Conservation (phyloP, 768 basidiomycete genomes). For the Tephrocybe rancida region DNA sequence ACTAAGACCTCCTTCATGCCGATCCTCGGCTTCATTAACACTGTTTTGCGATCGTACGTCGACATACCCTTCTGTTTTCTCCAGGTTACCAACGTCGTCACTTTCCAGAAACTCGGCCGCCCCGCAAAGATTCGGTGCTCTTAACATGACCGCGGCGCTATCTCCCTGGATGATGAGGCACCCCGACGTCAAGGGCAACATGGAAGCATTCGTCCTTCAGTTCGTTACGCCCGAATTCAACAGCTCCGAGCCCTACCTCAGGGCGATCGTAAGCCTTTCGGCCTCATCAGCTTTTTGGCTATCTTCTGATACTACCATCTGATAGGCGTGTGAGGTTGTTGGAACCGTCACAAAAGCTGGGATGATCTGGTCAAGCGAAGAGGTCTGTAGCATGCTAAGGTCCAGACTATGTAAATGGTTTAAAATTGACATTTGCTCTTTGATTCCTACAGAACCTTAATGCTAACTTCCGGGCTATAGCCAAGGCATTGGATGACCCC, state of each 20-base stretch:
- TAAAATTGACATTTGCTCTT: not conserved
- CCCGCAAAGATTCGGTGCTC: slow-evolving; percentile 78
- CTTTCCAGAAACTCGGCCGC: slow-evolving; percentile 43
- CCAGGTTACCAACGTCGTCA: not conserved
- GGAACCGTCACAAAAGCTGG: slow-evolving; percentile 72
- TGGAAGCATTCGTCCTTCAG: slow-evolving; percentile 77
- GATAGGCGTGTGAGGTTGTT: slow-evolving; percentile 79
- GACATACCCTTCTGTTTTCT: not conserved
- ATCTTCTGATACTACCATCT: slow-evolving; percentile 5
- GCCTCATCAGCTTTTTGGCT: slow-evolving; percentile 1
- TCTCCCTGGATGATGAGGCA: slow-evolving; percentile 83
- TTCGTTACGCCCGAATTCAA: slow-evolving; percentile 77
- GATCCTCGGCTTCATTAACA: slow-evolving; percentile 77
- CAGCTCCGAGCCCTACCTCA: slow-evolving; percentile 68
- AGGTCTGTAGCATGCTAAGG: slow-evolving; percentile 39
- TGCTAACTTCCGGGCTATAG: slow-evolving; percentile 64
- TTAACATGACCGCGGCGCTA: slow-evolving; percentile 80
- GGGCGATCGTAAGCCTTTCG: slow-evolving; percentile 63
- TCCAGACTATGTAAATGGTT: not conserved
- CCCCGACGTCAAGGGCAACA: slow-evolving; percentile 72
- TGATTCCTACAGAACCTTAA: slow-evolving; percentile 56
- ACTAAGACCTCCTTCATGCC: slow-evolving; percentile 84
- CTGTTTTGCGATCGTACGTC: slow-evolving; percentile 66
- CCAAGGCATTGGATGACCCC: slow-evolving; percentile 70
- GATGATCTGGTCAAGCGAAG: slow-evolving; percentile 65